Evolutionary conservation across 2,329 filamentous ascomycete genomes (phyloP), one percentile per base, ranked within the genome.

Genomic region (Didymella exigua): DNA sequence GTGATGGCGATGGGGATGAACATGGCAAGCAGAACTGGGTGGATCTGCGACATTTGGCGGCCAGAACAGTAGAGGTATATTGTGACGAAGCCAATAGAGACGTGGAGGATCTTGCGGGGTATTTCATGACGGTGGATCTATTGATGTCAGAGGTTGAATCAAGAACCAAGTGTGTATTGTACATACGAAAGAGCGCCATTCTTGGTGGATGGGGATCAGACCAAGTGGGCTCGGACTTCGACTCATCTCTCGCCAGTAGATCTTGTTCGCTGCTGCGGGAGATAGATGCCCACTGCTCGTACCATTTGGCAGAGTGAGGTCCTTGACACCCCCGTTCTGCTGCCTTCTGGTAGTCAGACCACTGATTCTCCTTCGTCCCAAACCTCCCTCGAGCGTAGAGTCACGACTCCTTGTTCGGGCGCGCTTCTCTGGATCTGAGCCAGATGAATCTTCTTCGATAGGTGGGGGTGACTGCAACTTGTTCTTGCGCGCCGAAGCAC

Each of bases 81-180:
- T 18, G 93, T 91, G 57, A 98, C 82, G 78, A 98, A 98, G 49
- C 95, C 95, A 71, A 99, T 99, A 42, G 93, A 97, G 53, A 98
- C 91, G 74, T 99, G 95, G 31, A 99, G 82, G 34, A 87, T 80
- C 76, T 99, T 99, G 67, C 95, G 89, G 9, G 95, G 95, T 48
- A 99, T 93, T 78, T 99, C 95, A 76, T 99, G 93, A 68, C 91
- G 92, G 82, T 99, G 95, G 60, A 84, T 75, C 75, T 77, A 54
- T 13, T n/a, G 16, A 41, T 54, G 60, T 72, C 56, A 72, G 61
- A 72, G 61, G 53, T n/a, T 29, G 11, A 4, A 7, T 13, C 10
- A 5, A 30, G 14, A 3, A 11, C n/a, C 6, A 19, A 16, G 6
- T 10, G 27, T 18, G 1, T 10, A 14, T 11, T 14, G 54, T 14